Base-by-base conservation (phyloP, 768 basidiomycete genomes). In the Suillus lakei region DNA sequence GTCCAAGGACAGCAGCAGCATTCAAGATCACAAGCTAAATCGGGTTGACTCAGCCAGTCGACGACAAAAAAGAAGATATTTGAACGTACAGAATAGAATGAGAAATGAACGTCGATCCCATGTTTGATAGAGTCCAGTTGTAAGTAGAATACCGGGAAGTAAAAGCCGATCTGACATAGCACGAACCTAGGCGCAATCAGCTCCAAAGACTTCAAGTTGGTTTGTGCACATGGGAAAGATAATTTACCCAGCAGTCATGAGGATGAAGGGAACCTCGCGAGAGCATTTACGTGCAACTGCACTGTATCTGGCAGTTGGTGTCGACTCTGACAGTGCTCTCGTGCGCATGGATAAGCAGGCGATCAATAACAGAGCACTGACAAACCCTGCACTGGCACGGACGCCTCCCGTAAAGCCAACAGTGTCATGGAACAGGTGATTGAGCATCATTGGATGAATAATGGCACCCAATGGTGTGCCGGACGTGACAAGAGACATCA, bases 401-500 rank as follows among this genome's bases (percentile, higher is more conserved):
- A 80, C 79, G 28, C 80, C 79, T 51, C 66, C 75, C 16, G 68
- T 74, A 69, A 86, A 83, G 10, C 89, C 86, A 6, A 83, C 72
- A 7, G 75, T 67, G 2, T 82, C 81, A 62, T 82, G 83, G 60
- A 60, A 65, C 32, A 61, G 66, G 28, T 80, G 74, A 71, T 91
- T 91, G 30, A 91, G 76, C 80, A 90, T 83, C 66, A 89, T 86
- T 0, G 88, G 86, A 63, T 88, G 83, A 21, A 85, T 67, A 26
- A 86, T 75, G 7, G 85, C 87, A 12, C 90, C 89, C 4, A 88
- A 71, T 4, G 85, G 81, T 41, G 82, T 79, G 28, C 84, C 84
- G 34, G 84, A 83, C 38, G 82, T 34, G 5, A 78, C 78, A 55
- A 86, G 70, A 9, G 84, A 82, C 69, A 83, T 82, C 7, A 83